phyloP scores from a whole-genome alignment of 192 early-diverging fungal species.

The Linnemannia schmuckeri region DNA sequence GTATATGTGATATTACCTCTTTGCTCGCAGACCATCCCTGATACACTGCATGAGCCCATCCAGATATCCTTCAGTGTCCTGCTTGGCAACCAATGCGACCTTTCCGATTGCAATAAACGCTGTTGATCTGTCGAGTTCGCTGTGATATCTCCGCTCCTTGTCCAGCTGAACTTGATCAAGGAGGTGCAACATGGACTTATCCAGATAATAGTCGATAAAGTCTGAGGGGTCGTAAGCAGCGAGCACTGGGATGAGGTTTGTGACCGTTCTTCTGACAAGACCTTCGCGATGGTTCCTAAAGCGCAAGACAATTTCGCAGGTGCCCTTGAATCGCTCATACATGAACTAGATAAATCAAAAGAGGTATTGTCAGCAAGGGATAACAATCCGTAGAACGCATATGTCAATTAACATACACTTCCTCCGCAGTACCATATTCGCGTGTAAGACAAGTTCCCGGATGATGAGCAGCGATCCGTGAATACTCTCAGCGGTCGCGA shows the following conservation, averaged over 20 bases:
- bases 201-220: constrained; percentile 80
- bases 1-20: constrained; percentile 64
- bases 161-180: constrained; percentile 77
- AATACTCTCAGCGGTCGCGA: constrained; percentile 76
- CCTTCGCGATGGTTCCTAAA: constrained; percentile 83
- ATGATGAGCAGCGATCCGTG: constrained; percentile 89
- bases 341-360: constrained; percentile 75
- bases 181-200: constrained; percentile 80
- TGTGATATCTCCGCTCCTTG: constrained; percentile 63
- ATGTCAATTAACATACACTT: neutral
- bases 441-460: constrained; percentile 82
- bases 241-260: constrained; percentile 83
- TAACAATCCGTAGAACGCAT: neutral
- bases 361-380: neutral
- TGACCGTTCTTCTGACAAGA: constrained; percentile 85
- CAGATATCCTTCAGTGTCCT: constrained; percentile 82
- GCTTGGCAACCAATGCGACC: constrained; percentile 82
- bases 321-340: constrained; percentile 79
- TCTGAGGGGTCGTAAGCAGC: constrained; percentile 81
- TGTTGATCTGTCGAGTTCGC: constrained; percentile 42
- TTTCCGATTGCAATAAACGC: constrained; percentile 90
- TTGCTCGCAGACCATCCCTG: constrained; percentile 76
- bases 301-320: constrained; percentile 80
- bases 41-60: constrained; percentile 82
- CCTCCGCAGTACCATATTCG: constrained; percentile 72